phyloP scores from a whole-genome alignment of 2,329 filamentous ascomycete species.

The Xylariaceae sp. region DNA sequence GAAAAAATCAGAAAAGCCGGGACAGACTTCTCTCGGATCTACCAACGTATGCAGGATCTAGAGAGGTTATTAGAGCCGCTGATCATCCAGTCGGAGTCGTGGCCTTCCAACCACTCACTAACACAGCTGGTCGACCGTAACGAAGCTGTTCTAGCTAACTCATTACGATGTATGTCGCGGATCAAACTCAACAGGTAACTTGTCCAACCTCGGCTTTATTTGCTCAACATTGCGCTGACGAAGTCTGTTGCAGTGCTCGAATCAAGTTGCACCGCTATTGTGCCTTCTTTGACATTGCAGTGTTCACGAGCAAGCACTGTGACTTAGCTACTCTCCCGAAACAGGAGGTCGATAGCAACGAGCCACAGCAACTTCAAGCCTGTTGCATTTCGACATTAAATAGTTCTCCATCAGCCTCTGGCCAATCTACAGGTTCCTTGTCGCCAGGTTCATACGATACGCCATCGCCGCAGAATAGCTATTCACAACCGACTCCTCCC shows the following conservation, averaged over 20 bases:
- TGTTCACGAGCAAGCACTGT: constrained; percentile 46
- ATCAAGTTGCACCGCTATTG: constrained; percentile 49
- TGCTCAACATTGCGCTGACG: constrained; percentile 9
- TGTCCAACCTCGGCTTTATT: background rate
- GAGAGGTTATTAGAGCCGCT: constrained; percentile 36
- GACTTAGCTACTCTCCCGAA: constrained; percentile 37
- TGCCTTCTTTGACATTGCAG: constrained; percentile 45
- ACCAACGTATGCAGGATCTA: constrained; percentile 37
- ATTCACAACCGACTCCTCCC: constrained; percentile 11
- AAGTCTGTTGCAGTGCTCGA: constrained; percentile 35
- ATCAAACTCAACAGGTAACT: constrained; percentile 46
- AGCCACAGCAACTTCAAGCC: constrained; percentile 31
- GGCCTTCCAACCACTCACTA: constrained; percentile 31
- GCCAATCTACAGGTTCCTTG: constrained; percentile 25
- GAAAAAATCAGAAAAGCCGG: constrained; percentile 37
- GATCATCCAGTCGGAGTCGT: constrained; percentile 34
- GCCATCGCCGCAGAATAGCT: constrained; percentile 22
- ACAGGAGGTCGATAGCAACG: constrained; percentile 23
- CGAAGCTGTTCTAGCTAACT: constrained; percentile 39
- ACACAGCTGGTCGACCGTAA: constrained; percentile 34
- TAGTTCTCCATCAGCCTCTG: constrained; percentile 22
- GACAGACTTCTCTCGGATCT: constrained; percentile 37
- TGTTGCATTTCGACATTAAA: constrained; percentile 33
- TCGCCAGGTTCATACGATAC: constrained; percentile 29
- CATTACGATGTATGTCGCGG: constrained; percentile 41